Evolutionary conservation across 2,329 filamentous ascomycete species (phyloP), one percentile per base, ranked within the genome.

Genomic region (Saccharata proteae): DNA sequence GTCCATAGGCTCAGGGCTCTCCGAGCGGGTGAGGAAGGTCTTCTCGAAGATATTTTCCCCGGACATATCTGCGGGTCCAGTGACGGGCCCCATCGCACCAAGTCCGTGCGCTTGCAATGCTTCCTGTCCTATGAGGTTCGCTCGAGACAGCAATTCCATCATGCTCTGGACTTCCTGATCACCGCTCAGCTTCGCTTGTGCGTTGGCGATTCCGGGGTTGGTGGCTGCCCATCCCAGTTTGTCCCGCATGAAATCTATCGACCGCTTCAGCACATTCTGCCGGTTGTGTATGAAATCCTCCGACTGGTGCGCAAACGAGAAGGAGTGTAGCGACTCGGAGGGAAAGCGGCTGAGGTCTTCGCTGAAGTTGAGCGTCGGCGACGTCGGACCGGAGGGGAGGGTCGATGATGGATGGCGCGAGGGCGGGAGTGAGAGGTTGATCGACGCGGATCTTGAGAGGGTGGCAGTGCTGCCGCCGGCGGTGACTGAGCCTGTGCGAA

Each of bases 211-310:
- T 8, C 74, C 82, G 10, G 80, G 74, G 49, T 79, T 80, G 31
- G 72, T 74, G 18, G 77, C 69, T 18, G 80, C 73, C 78, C 84
- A 88, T 40, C 81, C 81, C 57, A 92, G 71, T 41, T 82, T 81
- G 51, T 94, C 85, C 49, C 82, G 80, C 80, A 98, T 92, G 50
- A 96, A 94, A 55, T 96, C 90, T 49, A 94, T 78, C 6, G 86
- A 93, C 37, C 88, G 73, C 59, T 93, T 93, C 47, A 98, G 56
- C 19, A 93, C 80, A 63, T 84, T 93, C 54, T 96, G 86, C 33
- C 90, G 79, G 53, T 74, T 93, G 52, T 93, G 82, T 34, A 96
- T 68, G 40, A 84, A 76, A 40, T 96, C 88, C 49, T 93, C 86
- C 3, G 86, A 88, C 57, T 93, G 86, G 44, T 93, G 83, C 23